Conservation (phyloP, 2,329 filamentous ascomycete genomes). For the Colletotrichum sp. region DNA sequence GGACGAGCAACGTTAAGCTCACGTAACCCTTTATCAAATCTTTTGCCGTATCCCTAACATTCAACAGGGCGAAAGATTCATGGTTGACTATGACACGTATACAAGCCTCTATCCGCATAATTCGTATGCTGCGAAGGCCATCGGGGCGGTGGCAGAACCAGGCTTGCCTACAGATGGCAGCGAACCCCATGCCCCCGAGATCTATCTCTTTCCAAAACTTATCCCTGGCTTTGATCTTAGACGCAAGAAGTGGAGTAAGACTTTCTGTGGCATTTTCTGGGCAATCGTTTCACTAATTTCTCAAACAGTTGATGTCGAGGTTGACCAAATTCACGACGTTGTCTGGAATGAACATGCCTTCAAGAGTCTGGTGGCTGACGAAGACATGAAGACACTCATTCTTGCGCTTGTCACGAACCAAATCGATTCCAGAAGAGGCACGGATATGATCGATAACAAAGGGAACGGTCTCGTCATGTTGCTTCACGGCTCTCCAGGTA, state of each 20-base stretch:
- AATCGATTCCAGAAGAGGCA: conserved; percentile 24
- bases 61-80: not conserved
- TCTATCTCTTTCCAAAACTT: not conserved
- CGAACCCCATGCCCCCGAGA: not conserved
- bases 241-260: not conserved
- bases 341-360: conserved; percentile 23
- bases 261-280: too few species aligned
- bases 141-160: not conserved
- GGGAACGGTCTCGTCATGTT: conserved; percentile 38
- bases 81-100: not conserved
- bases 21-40: too few species aligned
- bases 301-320: not conserved
- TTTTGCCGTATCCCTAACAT: too few species aligned
- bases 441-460: conserved; percentile 37
- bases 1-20: not conserved
- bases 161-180: not conserved
- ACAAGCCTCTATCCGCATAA: not conserved
- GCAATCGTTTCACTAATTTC: not conserved
- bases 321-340: not conserved
- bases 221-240: not conserved
- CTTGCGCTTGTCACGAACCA: conserved; percentile 28
- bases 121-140: not conserved
- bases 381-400: conserved; percentile 31
- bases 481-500: conserved; percentile 37
- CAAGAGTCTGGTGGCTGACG: conserved; percentile 18